Evolutionary conservation across 805 yeast genomes (phyloP), one percentile per base, ranked within the genome.

Genomic region (Ogataea wickerhamii): DNA sequence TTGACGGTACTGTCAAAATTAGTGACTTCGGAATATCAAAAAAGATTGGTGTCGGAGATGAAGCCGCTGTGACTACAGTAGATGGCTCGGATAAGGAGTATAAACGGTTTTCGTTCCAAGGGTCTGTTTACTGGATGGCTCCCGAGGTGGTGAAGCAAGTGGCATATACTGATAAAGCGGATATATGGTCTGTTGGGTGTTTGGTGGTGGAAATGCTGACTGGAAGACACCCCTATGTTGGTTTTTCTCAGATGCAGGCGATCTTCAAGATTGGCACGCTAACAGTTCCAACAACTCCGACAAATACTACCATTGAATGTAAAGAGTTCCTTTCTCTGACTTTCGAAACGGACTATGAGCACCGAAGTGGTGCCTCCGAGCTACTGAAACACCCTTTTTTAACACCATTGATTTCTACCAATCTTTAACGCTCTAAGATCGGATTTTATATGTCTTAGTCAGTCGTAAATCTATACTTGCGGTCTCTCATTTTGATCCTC

Each of bases 81-180:
- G 25, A 22, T 12, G 8, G 11, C 12, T 26, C 29, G 8, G 71
- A 53, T 66, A 68, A 62, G 62, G 28, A 39, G 17, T 61, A 62
- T 30, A 76, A 75, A 47, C 74, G 97, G 30, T 89, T 86, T 2
- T 87, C 96, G 0, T 64, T 87, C 37, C 97, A 91, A 61, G 98
- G 98, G 0, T 87, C 96, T 0, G 88, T 91, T 0, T 93, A 82
- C 56, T 93, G 98, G 98, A 93, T 93, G 98, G 98, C 98, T 0
- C 98, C 98, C 0, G 98, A 93, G 58, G 98, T 93, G 6, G 98
- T 93, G 13, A 87, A 88, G 53, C 97, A 89, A 55, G 81, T 86
- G 2, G 86, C 88, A 0, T 86, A 91, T 37, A 91, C 98, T 1
- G 80, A 83, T 26, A 87, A 87, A 60, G 95, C 96, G 0, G 98